Conservation (phyloP, 108 stramenopile genomes). For the Skeletonema potamos region DNA sequence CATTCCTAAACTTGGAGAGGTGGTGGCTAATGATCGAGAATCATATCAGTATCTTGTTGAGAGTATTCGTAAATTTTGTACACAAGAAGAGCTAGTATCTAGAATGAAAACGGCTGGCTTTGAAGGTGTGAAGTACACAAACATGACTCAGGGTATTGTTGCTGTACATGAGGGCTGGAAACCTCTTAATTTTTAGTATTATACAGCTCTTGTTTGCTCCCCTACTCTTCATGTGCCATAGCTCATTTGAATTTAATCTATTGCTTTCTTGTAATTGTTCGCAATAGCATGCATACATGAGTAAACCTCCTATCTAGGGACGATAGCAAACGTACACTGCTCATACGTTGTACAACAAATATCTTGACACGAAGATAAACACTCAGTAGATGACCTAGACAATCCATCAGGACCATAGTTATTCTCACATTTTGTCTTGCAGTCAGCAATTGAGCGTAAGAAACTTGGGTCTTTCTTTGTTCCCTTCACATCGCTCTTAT, state of each 20-base stretch:
- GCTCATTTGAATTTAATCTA: too few relatives aligned
- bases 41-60: constrained; percentile 99
- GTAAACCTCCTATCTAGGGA: constrained; percentile 26
- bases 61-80: constrained; percentile 94
- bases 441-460: constrained; percentile 74
- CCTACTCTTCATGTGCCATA: background rate
- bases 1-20: constrained; percentile 91
- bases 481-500: constrained; percentile 67
- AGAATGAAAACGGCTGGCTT: constrained; percentile 90
- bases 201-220: background rate
- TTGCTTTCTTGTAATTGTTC: background rate
- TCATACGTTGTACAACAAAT: constrained; percentile 87
- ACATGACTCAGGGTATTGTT: constrained; percentile 94
- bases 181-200: constrained; percentile 23
- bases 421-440: constrained; percentile 65
- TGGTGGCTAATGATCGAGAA: constrained; percentile 90
- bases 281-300: background rate
- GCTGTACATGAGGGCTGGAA: constrained; percentile 92
- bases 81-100: constrained; percentile 81
- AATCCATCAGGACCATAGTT: constrained; percentile 62
- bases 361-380: constrained; percentile 83
- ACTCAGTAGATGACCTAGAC: constrained; percentile 72
- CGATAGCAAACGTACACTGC: constrained; percentile 78
- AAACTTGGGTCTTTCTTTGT: constrained; percentile 83
- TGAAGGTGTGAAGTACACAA: constrained; percentile 65